Percentiles rank a stretch among this genome's conserved stretches.
These are phyloP conservation scores for Madurella mycetomatis DNA, from an alignment of 2,329 filamentous ascomycete genomes.

Conservation along the genomic window DNA sequence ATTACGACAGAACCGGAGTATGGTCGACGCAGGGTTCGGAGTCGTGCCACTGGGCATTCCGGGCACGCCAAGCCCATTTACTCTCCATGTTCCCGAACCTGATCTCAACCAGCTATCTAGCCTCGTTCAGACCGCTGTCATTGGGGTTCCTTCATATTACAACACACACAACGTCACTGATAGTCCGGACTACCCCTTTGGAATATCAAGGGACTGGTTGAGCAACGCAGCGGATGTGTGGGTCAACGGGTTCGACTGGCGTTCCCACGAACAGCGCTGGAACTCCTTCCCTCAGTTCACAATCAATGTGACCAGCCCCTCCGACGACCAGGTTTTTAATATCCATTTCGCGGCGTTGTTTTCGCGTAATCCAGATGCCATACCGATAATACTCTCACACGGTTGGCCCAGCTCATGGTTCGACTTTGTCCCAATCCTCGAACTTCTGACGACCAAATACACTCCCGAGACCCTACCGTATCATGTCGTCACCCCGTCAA, in stretches of 20 bases:
- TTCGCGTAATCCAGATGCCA: conserved; percentile 11
- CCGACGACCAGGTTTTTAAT: conserved; percentile 14
- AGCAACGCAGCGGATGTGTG: conserved; percentile 8
- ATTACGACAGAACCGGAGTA: background rate
- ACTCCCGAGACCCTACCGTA: conserved; percentile 49
- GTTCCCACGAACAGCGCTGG: conserved; percentile 12
- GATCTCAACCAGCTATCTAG: conserved; percentile 11
- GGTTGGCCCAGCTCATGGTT: conserved; percentile 53
- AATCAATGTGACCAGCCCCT: conserved; percentile 16
- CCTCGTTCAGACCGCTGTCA: conserved; percentile 7
- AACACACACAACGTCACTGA: conserved; percentile 12
- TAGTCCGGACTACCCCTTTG: conserved; percentile 10
- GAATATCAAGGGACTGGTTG: conserved; percentile 15
- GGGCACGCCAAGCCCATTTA: conserved; percentile 11
- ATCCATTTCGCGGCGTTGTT: conserved; percentile 21
- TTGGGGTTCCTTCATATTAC: conserved; percentile 16
- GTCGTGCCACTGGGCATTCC: conserved; percentile 12
- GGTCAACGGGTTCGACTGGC: conserved; percentile 18
- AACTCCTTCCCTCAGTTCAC: conserved; percentile 21
- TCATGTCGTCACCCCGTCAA: conserved; percentile 52
- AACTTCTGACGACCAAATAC: conserved; percentile 44
- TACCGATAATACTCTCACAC: conserved; percentile 38
- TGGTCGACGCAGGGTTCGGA: conserved; percentile 5
- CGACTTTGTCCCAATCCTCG: conserved; percentile 51
- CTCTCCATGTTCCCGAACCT: conserved; percentile 5